phyloP scores from a whole-genome alignment of 148 eudicot species.

The Silene conica region DNA sequence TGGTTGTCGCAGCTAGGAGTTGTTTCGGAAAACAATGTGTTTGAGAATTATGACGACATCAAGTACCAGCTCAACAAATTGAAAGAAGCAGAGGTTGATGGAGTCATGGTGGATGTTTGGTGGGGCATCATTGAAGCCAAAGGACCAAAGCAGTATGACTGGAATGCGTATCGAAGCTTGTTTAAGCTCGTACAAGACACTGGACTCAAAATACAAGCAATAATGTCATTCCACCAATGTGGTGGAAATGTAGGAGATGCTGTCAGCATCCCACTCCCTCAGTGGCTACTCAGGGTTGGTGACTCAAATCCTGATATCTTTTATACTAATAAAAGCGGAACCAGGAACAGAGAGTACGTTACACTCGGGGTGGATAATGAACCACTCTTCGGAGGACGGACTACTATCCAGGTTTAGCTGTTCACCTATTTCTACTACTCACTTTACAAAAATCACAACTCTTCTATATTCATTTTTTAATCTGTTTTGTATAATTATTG shows the following conservation, averaged over 20 bases:
- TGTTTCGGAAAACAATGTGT: constrained; percentile 41
- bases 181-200: constrained; percentile 50
- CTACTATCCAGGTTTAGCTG: constrained; percentile 59
- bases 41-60: constrained; percentile 36
- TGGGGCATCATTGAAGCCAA: constrained; percentile 79
- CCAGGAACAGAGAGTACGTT: constrained; percentile 53
- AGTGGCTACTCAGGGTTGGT: constrained; percentile 59
- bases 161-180: constrained; percentile 65
- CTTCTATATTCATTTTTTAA: too few species aligned
- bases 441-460: too few species aligned
- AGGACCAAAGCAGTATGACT: constrained; percentile 67
- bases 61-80: constrained; percentile 52
- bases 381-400: constrained; percentile 57
- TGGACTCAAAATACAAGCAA: constrained; percentile 54
- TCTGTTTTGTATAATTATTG: too few species aligned
- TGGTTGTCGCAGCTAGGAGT: constrained; percentile 43
- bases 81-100: constrained; percentile 59
- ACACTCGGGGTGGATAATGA: constrained; percentile 60
- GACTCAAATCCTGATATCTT: constrained; percentile 59
- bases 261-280: constrained; percentile 63
- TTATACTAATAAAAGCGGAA: constrained; percentile 57
- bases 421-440: too few species aligned
- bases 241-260: constrained; percentile 81
- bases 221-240: constrained; percentile 85
- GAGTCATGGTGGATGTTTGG: constrained; percentile 91